Evolutionary conservation across 805 yeast species (phyloP), one percentile per base, ranked within the genome.

Genomic region (Wickerhamomyces xylosicus): DNA sequence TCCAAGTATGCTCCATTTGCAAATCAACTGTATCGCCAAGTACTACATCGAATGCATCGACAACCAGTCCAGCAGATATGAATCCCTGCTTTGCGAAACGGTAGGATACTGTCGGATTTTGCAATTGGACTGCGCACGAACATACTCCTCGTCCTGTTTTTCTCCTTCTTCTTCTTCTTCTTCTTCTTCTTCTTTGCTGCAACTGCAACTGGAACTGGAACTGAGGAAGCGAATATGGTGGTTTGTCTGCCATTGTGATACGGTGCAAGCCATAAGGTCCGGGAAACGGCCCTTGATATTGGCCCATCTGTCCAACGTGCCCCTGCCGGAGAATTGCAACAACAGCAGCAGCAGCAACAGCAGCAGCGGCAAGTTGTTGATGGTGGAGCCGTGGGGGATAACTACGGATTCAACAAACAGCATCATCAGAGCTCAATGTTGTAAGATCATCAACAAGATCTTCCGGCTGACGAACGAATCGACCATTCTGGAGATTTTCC

Each of bases 1-100:
- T 31, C 11, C 33, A 8, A 33, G 37, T 4, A 7, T 45, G 5
- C 3, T 36, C 6, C 38, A 41, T 33, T 18, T 19, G 7, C 48
- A 43, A 21, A 25, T 25, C 4, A 25, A 25, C 14, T 7, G 29
- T 7, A 25, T 13, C 5, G 14, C 5, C 14, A 25, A 25, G 14
- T 9, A 11, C 29, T 25, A 25, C 29, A 11, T 25, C 9, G 29
- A 25, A 13, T 11, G n/a, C 9, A 25, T n/a, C 13, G 29, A 25
- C n/a, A n/a, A n/a, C 14, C 29, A 25, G 13, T 25, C 13, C 5
- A 25, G 13, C n/a, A 25, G 4, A 13, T 13, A 10, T 7, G 29
- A 25, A 4, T 25, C 14, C n/a, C 14, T 25, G 29, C 29, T 25
- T 4, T 25, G n/a, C 14, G 29, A 25, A n/a, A 9, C 29, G 4